Base-by-base conservation (phyloP, 257 asterid species). In the Linderniella brevidens region DNA sequence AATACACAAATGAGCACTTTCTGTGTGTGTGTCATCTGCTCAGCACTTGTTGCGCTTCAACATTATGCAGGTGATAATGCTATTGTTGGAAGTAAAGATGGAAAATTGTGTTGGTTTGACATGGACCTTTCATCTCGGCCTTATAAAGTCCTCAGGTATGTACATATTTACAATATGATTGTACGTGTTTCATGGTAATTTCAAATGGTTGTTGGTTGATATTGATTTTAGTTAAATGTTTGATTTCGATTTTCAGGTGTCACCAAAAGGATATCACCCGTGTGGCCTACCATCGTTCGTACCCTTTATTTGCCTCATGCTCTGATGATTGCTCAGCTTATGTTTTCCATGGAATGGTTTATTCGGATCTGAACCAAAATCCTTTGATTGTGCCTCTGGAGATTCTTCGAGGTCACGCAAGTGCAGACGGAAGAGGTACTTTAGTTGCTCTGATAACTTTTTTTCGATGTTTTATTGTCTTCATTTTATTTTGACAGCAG, bases 61-160 rank as follows among this genome's bases (percentile, higher is more conserved):
- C 6, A 25, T 25, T 25, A 39, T 68, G 69, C 78, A 90, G 98
- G 98, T 68, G 98, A 90, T 62, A 77, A 90, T 66, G 78, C 59
- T 58, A 79, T 90, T 50, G 85, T 75, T 58, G 98, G 98, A 54
- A 90, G 96, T 74, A 85, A 51, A 68, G 98, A 90, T 17, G 98
- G 98, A 63, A 90, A 90, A 66, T 52, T 90, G 62, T 79, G 93
- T 64, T 90, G 98, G 98, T 90, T 90, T 69, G 98, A 90, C 70
- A 85, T 90, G 98, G 96, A 90, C 60, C 96, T 90, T 41, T 79
- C 98, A 9, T 78, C 98, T 66, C 73, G 67, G 54, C 98, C 98
- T 54, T 90, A 90, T 46, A 75, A 55, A 69, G 87, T 73, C 64
- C 92, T 85, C 57, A 75, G 78, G 98, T 90, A 79, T 56, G 76